phyloP scores from a whole-genome alignment of 768 basidiomycete genomes.

The Suillus placidus region DNA sequence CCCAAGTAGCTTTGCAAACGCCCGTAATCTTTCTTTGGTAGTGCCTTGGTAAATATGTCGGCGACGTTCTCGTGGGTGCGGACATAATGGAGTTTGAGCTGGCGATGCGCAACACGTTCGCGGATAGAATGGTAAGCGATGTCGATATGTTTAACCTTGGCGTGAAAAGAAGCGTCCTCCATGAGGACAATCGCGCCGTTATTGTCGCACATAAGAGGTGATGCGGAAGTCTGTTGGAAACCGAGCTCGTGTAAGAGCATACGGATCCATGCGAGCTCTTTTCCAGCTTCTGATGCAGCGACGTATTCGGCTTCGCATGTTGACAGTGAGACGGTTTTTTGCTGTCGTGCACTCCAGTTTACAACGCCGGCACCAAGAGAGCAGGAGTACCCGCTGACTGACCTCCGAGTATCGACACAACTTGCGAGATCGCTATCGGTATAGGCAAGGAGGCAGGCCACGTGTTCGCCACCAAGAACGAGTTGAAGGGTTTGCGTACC shows the following conservation, averaged over 20 bases:
- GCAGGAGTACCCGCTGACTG: constrained; percentile 27
- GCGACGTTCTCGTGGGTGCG: constrained; percentile 38
- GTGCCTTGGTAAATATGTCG: constrained; percentile 45
- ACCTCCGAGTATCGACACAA: constrained; percentile 24
- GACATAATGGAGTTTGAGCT: constrained; percentile 33
- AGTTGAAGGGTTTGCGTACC: neutral
- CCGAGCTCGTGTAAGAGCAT: constrained; percentile 23
- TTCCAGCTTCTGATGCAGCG: constrained; percentile 33
- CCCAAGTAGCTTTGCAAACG: constrained; percentile 22
- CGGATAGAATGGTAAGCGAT: constrained; percentile 43
- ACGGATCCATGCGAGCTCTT: constrained; percentile 41
- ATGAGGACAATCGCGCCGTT: constrained; percentile 37
- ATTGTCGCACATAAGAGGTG: constrained; percentile 34
- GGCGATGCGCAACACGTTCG: constrained; percentile 28
- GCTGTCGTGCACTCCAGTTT: constrained; percentile 39
- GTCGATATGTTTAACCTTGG: constrained; percentile 47
- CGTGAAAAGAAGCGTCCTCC: constrained; percentile 39
- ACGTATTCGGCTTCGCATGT: constrained; percentile 50
- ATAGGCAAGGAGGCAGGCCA: constrained; percentile 18
- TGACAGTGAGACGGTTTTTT: constrained; percentile 41
- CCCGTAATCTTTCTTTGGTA: constrained; percentile 20
- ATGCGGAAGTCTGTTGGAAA: neutral
- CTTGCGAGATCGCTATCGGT: constrained; percentile 34
- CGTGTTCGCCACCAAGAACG: constrained; percentile 13
- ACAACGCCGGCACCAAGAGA: constrained; percentile 27